Base-by-base conservation (phyloP, 2,329 filamentous ascomycete genomes). In the Dactylonectria estremocensis region DNA sequence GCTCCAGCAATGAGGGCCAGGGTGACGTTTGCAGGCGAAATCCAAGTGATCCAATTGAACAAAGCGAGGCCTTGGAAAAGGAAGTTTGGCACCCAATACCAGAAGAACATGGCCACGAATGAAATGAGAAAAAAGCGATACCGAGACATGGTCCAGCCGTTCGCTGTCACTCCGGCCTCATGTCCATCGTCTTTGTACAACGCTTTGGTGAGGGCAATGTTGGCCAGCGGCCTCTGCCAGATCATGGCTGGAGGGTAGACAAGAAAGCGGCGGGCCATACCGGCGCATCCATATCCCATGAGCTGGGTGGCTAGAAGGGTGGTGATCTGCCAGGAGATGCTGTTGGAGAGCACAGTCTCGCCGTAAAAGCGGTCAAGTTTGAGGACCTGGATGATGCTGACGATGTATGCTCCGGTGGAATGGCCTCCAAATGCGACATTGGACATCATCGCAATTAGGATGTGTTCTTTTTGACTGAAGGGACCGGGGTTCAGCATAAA, bases 401-500 rank as follows among this genome's bases (percentile, higher is more conserved):
- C 81, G 2, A 85, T 82, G 70, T 86, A 86, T 0, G 84, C 83
- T 3, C 79, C 77, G 24, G 79, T 79, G 48, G 66, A 56, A 54
- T 64, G 63, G 1, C 74, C 72, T 1, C 64, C 70, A 53, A 80
- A 83, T 0, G 82, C 81, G 0, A 85, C 85, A 73, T 89, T 89
- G 35, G 89, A 86, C 84, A 87, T 87, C 66, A 87, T 84, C n/a
- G 83, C 83, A 53, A 88, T 84, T 5, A 89, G 75, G 71, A 87
- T 82, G 70, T 89, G 86, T 70, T 89, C 86, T 69, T 89, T 89
- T 64, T 84, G 83, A 64, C 81, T 86, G 73, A 89, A 89, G 0
- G 82, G 82, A 0, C 86, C 85, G 0, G 86, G 85, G 61, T 87
- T 88, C 6, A 81, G 69, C 0, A 74, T 79, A 22, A 83, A 80